Conservation (phyloP, 768 basidiomycete genomes). For the Melanogaster broomeanus region DNA sequence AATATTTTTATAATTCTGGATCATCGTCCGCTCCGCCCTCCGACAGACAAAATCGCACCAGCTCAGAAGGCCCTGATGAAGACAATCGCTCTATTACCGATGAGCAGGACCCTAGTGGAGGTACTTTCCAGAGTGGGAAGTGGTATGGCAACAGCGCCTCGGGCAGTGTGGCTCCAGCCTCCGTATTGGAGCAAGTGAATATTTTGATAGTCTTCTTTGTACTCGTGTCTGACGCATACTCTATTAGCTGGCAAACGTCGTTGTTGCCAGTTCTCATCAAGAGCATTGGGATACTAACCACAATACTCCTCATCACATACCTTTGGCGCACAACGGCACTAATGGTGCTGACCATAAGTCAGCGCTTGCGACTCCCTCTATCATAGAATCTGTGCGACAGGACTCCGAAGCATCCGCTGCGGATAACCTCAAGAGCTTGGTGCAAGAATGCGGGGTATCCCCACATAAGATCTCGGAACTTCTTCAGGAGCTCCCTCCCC, state of each 20-base stretch:
- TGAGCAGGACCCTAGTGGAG: conserved; percentile 74
- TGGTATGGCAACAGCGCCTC: conserved; percentile 87
- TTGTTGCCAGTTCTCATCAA: conserved; percentile 41
- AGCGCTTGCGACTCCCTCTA: conserved; percentile 27
- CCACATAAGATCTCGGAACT: conserved; percentile 91
- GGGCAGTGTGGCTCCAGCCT: conserved; percentile 78
- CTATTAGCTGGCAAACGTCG: conserved; percentile 53
- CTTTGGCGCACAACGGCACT: conserved; percentile 22
- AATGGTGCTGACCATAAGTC: conserved; percentile 29
- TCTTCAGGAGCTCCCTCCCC: conserved; percentile 83
- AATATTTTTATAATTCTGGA: conserved; percentile 54
- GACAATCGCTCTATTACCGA: conserved; percentile 73
- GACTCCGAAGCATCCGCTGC: conserved; percentile 56
- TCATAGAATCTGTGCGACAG: conserved; percentile 45
- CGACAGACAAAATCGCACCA: conserved; percentile 45
- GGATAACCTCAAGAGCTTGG: conserved; percentile 81
- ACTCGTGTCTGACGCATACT: conserved; percentile 20
- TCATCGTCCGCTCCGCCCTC: conserved; percentile 33
- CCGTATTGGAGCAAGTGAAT: conserved; percentile 77
- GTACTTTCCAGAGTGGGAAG: conserved; percentile 79
- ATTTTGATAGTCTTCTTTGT: conserved; percentile 17
- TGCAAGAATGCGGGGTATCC: conserved; percentile 90
- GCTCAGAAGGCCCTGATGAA: conserved; percentile 57
- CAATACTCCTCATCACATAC: conserved; percentile 12
- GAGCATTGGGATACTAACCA: conserved; percentile 28